Evolutionary conservation across 1,284 basidiomycete species (phyloP), one percentile per base, ranked within the genome.

Genomic region (Tremellales sp.): DNA sequence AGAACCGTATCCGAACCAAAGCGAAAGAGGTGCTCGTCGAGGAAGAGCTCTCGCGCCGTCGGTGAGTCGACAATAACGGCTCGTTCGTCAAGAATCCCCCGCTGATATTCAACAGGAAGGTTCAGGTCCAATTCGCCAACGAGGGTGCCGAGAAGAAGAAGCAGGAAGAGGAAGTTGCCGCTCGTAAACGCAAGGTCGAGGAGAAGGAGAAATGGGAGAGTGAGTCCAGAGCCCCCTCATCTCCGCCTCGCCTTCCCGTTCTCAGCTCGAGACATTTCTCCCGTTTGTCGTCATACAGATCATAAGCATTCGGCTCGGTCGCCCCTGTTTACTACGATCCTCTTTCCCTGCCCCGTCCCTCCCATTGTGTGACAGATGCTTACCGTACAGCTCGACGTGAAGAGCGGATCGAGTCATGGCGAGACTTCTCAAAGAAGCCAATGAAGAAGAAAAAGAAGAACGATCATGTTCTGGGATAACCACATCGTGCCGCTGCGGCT

Each of bases 21-120:
- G 76, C 77, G 4, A 77, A 78, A 56, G 77, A 80, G 54, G 66
- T 81, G 19, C 65, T 81, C 55, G 72, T 80, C n/a, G 79, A 80
- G 53, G 79, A 81, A 43, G 79, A 80, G 61, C 60, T 81, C 25
- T 67, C 75, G n/a, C 62, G 74, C 51, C 54, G 77, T 49, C 61
- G 75, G 75, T 76, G 49, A 56, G 73, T 57, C 24, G n/a, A n/a
- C n/a, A n/a, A n/a, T n/a, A n/a, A n/a, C n/a, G n/a, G n/a, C 13
- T n/a, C 29, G 19, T 47, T 19, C 19, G 23, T 24, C 21, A 45
- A 29, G 3, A 36, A 39, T 43, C n/a, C n/a, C n/a, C n/a, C 5
- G 33, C 43, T 52, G 33, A 51, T 31, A 15, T 33, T 13, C 31
- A 7, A 13, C 31, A 61, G 75, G 67, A 61, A 75, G 70, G 19